phyloP scores from a whole-genome alignment of 805 yeast genomes.

The Yarrowia divulgata region DNA sequence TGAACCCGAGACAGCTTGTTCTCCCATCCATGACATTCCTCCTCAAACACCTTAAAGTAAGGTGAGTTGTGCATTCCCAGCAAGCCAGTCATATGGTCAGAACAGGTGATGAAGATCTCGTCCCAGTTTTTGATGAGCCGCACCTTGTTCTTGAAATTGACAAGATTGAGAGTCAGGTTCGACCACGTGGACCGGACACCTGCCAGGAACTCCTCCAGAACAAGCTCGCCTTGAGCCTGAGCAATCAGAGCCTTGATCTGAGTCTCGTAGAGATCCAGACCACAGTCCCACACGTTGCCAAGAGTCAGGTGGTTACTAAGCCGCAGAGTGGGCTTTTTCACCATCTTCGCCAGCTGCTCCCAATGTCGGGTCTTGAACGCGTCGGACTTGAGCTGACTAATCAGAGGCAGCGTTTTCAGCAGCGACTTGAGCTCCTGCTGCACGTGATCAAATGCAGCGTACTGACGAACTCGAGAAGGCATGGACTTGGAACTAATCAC shows the following conservation, averaged over 20 bases:
- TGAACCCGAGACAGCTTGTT: constrained; percentile 60
- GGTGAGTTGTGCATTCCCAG: constrained; percentile 75
- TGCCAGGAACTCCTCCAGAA: constrained; percentile 64
- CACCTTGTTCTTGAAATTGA: constrained; percentile 60
- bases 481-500: constrained; percentile 57
- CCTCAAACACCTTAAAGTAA: constrained; percentile 65
- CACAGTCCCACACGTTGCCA: constrained; percentile 68
- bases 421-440: constrained; percentile 56
- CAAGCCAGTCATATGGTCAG: constrained; percentile 67
- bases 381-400: constrained; percentile 61
- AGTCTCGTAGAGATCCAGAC: constrained; percentile 56
- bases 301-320: constrained; percentile 52
- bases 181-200: constrained; percentile 66
- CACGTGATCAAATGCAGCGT: constrained; percentile 70
- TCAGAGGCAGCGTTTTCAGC: constrained; percentile 52
- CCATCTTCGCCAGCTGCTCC: constrained; percentile 56
- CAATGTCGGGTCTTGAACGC: constrained; percentile 73
- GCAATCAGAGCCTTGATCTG: constrained; percentile 59
- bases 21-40: constrained; percentile 63
- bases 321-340: constrained; percentile 42
- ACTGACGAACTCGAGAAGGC: constrained; percentile 68
- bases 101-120: constrained; percentile 61
- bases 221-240: constrained; percentile 75
- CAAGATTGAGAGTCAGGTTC: constrained; percentile 58
- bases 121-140: constrained; percentile 75